Evolutionary conservation across 106 monocot species (phyloP).

Genomic region (Triglochin maritima): DNA sequence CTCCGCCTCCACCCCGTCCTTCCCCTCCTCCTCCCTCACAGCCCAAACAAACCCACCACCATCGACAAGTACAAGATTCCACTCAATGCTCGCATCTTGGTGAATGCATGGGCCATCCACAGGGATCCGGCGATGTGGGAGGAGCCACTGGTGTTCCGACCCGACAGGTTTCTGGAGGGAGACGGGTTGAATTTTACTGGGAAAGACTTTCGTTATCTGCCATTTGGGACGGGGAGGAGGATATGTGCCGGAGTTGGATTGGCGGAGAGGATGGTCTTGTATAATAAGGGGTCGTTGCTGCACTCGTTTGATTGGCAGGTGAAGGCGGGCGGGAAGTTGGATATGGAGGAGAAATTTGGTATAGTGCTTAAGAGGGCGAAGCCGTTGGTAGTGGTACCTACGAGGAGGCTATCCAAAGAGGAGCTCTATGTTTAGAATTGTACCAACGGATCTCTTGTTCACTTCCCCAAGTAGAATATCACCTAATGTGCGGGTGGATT

Average conservation of each 20-base stretch:
- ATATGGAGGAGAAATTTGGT: slow-evolving; percentile 17
- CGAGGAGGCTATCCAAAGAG: not conserved
- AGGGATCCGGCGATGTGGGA: slow-evolving; percentile 8
- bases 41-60: slow-evolving; percentile 8
- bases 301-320: slow-evolving; percentile 25
- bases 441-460: too few species aligned
- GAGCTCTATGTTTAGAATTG: not conserved
- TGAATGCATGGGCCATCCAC: slow-evolving; percentile 27
- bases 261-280: slow-evolving; percentile 16
- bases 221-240: slow-evolving; percentile 16
- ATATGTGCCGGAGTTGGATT: slow-evolving; percentile 7
- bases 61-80: slow-evolving; percentile 17
- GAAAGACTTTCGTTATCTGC: slow-evolving; percentile 4
- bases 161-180: slow-evolving; percentile 14
- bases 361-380: slow-evolving; percentile 21
- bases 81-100: slow-evolving; percentile 7
- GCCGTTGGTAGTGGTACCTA: slow-evolving; percentile 11
- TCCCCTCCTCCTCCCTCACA: slow-evolving; percentile 17
- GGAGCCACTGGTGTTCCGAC: slow-evolving; percentile 18
- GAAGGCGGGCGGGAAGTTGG: slow-evolving; percentile 4
- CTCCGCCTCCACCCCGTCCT: slow-evolving; percentile 24
- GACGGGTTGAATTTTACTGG: not conserved
- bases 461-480: too few species aligned
- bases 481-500: too few species aligned
- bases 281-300: slow-evolving; percentile 10